phyloP scores from a whole-genome alignment of 1,284 basidiomycete genomes.

The Leccinum pachyderme region DNA sequence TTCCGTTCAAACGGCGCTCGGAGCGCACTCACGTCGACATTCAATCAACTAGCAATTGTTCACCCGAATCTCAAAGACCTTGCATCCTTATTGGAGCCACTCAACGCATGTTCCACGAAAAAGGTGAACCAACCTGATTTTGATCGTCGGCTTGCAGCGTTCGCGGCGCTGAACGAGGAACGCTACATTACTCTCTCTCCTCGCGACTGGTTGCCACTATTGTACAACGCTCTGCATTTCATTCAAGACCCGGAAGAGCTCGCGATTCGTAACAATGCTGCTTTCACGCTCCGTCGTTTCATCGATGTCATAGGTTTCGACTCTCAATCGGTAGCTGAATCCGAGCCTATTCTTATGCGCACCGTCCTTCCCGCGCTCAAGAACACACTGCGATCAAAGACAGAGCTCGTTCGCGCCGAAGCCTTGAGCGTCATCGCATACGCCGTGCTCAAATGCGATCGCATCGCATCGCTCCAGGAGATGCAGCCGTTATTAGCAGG shows the following conservation, averaged over 20 bases:
- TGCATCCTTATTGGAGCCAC: conserved; percentile 58
- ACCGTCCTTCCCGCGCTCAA: conserved; percentile 83
- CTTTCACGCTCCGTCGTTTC: conserved; percentile 77
- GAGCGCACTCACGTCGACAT: conserved; percentile 62
- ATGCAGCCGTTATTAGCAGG: conserved; percentile 82
- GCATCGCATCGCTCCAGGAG: conserved; percentile 68
- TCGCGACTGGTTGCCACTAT: conserved; percentile 78
- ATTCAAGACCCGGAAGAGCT: conserved; percentile 91
- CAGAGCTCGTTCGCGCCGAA: conserved; percentile 89
- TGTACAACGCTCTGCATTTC: conserved; percentile 85
- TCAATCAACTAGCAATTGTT: conserved; percentile 57
- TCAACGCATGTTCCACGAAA: conserved; percentile 86
- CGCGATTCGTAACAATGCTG: conserved; percentile 83
- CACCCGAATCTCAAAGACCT: conserved; percentile 50
- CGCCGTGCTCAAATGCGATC: conserved; percentile 66
- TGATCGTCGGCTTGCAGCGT: conserved; percentile 81
- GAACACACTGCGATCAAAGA: conserved; percentile 75
- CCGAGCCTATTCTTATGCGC: conserved; percentile 57
- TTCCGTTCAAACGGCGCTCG: conserved; percentile 73
- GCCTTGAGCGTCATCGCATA: conserved; percentile 79
- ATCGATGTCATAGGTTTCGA: conserved; percentile 50
- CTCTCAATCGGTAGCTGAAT: conserved; percentile 19
- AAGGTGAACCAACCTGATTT: conserved; percentile 94
- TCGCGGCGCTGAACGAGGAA: conserved; percentile 71
- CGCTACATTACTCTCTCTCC: conserved; percentile 49